Evolutionary conservation across 164 flowering plant species (phyloP), one percentile per base, ranked within the genome.

Genomic region (Tetrastigma voinierianum): DNA sequence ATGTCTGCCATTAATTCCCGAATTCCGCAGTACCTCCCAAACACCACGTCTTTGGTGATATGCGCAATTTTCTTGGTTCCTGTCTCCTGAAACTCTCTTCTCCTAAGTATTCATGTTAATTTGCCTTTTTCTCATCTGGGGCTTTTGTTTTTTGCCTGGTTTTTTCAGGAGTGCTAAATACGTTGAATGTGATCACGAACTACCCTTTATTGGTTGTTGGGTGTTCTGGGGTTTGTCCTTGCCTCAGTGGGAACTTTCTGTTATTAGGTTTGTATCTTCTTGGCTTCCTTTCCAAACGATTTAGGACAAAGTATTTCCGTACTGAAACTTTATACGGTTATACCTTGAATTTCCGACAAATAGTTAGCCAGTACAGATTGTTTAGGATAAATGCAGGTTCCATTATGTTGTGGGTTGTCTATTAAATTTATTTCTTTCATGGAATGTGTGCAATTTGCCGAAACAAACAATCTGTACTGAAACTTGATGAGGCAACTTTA

Each of bases 21-120:
- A 51, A 64, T 84, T 59, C 76, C 82, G 68, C 78, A 70, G 63
- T 79, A n/a, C n/a, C 80, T 13, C 70, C 78, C 43, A 71, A 70
- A 4, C 70, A 66, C 76, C 90, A 81, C 56, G 25, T 59, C 56
- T 81, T 72, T 58, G 80, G 81, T 43, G 86, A 84, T 64, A 84
- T 78, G 87, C 84, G 85, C 58, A 86, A 86, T 71, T 74, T 84
- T 54, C 59, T 86, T 14, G 87, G 90, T 81, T 73, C 40, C 43
- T n/a, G 2, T 62, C 18, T 19, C 51, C 14, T 40, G 40, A 1
- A 32, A 9, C 51, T 12, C 18, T 14, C 48, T 14, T 11, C 17
- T 20, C 57, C 44, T 40, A 1, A 43, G 1, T 52, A 17, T 32
- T 8, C 12, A 11, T 4, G 32, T 67, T 5, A 2, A 40, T 32